phyloP scores from a whole-genome alignment of 208 protist species.

The Acanthamoeba royreba region DNA sequence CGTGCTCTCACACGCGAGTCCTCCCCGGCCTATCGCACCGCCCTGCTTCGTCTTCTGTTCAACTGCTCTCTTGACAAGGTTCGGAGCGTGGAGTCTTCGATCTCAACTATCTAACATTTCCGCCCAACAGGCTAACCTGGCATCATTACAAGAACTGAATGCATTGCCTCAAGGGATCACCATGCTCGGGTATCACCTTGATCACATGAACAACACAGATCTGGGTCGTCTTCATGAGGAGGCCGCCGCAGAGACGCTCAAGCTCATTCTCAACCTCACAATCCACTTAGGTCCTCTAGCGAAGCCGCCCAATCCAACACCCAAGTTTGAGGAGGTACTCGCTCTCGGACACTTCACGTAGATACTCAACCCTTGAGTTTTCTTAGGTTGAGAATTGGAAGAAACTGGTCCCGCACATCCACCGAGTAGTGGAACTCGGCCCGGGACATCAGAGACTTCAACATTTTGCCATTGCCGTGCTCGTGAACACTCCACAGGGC shows the following conservation, averaged over 20 bases:
- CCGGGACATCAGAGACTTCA: neutral
- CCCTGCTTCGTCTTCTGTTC: neutral
- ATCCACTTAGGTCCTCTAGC: neutral
- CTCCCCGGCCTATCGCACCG: neutral
- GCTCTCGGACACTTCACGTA: neutral
- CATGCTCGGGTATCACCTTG: neutral
- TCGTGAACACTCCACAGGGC: constrained; percentile 2
- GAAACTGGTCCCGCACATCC: neutral
- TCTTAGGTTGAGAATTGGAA: neutral
- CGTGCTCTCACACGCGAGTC: neutral
- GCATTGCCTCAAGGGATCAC: neutral
- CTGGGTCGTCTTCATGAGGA: neutral
- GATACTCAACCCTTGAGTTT: neutral
- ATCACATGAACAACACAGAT: neutral
- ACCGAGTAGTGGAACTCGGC: neutral
- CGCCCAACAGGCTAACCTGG: neutral
- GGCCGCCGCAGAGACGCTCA: neutral
- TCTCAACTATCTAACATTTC: neutral
- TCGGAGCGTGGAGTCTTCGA: neutral
- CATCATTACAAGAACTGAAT: neutral
- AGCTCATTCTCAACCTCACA: neutral
- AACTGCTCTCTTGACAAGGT: neutral
- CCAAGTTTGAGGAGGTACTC: neutral
- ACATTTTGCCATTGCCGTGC: neutral
- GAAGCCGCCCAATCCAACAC: neutral